These are phyloP conservation scores for Lactarius trivialis DNA, from an alignment of 768 basidiomycete species.

Conservation along the genomic window DNA sequence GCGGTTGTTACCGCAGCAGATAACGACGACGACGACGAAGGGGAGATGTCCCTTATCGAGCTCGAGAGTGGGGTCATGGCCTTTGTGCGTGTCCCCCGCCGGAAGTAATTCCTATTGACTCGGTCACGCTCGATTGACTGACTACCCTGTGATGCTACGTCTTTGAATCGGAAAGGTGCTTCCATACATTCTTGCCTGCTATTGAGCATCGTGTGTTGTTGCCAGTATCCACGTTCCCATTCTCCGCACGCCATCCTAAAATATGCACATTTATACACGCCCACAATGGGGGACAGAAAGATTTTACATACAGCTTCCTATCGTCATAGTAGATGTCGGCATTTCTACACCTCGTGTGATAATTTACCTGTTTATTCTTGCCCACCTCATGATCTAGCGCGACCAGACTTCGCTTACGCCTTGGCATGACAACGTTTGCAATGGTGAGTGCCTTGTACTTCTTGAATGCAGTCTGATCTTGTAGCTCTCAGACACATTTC, in stretches of 20 bases:
- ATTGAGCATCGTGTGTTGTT: neutral
- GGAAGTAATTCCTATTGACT: slow-evolving; percentile 1
- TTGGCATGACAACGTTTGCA: neutral
- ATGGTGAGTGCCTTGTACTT: slow-evolving; percentile 5
- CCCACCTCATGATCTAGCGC: neutral
- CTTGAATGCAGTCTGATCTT: neutral
- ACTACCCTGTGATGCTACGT: neutral
- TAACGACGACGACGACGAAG: slow-evolving; percentile 12
- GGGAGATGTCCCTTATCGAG: slow-evolving; percentile 22
- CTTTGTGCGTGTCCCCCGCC: slow-evolving; percentile 19
- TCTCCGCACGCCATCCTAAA: neutral
- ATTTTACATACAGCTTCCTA: slow-evolving; percentile 10
- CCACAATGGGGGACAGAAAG: neutral
- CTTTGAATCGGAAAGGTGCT: slow-evolving; percentile 1
- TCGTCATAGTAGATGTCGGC: slow-evolving; percentile 8
- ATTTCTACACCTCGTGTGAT: slow-evolving; percentile 12
- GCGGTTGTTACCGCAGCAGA: neutral
- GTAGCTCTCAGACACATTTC: neutral
- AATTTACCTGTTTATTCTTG: slow-evolving; percentile 13
- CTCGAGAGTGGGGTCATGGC: slow-evolving; percentile 21
- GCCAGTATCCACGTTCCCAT: neutral
- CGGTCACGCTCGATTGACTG: neutral
- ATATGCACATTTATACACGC: slow-evolving; percentile 8
- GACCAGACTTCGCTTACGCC: neutral
- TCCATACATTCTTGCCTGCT: slow-evolving; percentile 1